Evolutionary conservation across 805 yeast species (phyloP).

Genomic region (Candida boleticola): DNA sequence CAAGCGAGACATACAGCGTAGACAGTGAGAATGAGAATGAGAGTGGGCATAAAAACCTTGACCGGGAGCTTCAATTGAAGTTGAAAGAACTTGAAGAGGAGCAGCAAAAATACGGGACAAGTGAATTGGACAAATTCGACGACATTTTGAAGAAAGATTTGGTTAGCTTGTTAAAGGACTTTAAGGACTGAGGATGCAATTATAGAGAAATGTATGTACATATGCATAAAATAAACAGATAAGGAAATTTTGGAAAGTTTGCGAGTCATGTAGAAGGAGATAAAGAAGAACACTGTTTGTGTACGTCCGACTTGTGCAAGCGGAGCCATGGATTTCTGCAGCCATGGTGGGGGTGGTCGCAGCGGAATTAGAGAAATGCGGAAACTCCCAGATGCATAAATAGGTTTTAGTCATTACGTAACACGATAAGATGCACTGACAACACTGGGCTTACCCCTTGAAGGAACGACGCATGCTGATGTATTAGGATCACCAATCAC

Average conservation of each 20-base stretch:
- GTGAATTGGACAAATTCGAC: conserved; percentile 32
- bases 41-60: conserved; percentile 1
- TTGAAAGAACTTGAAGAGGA: conserved; percentile 15
- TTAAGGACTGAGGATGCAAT: too few species aligned
- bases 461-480: too few species aligned
- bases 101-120: conserved; percentile 17
- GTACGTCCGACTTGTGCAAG: too few species aligned
- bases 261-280: not conserved
- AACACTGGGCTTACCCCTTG: too few species aligned
- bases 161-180: not conserved
- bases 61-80: conserved; percentile 10
- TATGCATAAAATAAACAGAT: too few species aligned
- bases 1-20: not conserved
- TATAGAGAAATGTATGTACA: not conserved
- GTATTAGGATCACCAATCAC: too few species aligned
- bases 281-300: not conserved
- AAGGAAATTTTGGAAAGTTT: not conserved
- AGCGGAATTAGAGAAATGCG: too few species aligned
- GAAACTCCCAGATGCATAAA: too few species aligned
- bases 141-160: conserved; percentile 11
- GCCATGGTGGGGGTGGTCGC: too few species aligned
- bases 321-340: too few species aligned
- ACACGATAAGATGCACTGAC: too few species aligned
- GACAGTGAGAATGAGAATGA: conserved; percentile 7
- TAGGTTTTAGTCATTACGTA: too few species aligned